Conservation (phyloP, 169 alveolate species). For the Cryptosporidium bovis region DNA sequence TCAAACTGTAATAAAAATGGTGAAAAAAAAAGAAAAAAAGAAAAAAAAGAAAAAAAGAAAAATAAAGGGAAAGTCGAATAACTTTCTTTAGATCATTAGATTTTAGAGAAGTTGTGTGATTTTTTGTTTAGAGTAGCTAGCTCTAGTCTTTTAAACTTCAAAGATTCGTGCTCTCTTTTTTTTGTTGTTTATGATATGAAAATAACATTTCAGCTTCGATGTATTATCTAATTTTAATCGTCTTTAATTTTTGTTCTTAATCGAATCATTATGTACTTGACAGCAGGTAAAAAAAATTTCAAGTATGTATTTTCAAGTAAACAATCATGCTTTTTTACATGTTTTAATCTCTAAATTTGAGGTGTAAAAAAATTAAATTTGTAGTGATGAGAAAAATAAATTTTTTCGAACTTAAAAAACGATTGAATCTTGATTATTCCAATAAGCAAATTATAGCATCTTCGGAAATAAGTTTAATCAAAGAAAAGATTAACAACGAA, state of each 20-base stretch:
- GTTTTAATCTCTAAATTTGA: constrained; percentile 30
- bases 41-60: not conserved
- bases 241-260: not conserved
- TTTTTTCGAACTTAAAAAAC: constrained; percentile 36
- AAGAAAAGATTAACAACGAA: constrained; percentile 27
- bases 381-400: constrained; percentile 65
- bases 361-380: constrained; percentile 2
- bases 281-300: constrained; percentile 45
- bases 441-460: constrained; percentile 50
- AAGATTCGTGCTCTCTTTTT: not conserved
- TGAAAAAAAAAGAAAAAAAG: not conserved
- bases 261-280: not conserved
- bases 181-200: not conserved
- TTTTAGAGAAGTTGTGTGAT: not conserved
- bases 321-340: constrained; percentile 22
- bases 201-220: not conserved
- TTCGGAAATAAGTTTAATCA: constrained; percentile 37
- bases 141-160: not conserved
- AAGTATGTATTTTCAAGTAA: constrained; percentile 75
- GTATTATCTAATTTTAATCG: not conserved
- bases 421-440: constrained; percentile 22
- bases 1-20: too few relatives aligned
- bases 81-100: not conserved
- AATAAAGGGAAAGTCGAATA: not conserved
- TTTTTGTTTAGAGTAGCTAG: too few relatives aligned